Evolutionary conservation across 495 filamentous ascomycete species (phyloP).

Genomic region (Astrothelium subdiscretum): DNA sequence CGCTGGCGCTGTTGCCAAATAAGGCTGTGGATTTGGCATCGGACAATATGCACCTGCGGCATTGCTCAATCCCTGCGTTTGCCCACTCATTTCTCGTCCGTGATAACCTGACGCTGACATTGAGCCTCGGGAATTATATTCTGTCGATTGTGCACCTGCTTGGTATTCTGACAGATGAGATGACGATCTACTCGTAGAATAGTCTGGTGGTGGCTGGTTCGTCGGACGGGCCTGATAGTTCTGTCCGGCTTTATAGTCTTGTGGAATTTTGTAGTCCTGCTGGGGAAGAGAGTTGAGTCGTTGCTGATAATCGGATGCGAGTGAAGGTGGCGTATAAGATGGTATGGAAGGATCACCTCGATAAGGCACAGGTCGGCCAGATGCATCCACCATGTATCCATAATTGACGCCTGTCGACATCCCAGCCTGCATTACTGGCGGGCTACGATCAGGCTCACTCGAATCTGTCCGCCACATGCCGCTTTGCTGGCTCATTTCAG

Average conservation of each 20-base stretch:
- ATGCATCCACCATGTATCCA: not conserved
- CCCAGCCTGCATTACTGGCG: not conserved
- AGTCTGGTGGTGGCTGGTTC: not conserved
- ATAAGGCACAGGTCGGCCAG: not conserved
- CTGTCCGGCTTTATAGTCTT: not conserved
- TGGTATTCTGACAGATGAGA: not conserved
- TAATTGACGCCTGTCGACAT: not conserved
- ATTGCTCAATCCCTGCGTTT: not conserved
- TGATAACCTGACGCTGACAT: not conserved
- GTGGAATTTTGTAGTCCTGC: not conserved
- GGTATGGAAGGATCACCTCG: not conserved
- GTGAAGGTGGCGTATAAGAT: not conserved
- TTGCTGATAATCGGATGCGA: not conserved
- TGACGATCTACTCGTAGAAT: not conserved
- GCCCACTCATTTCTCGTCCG: not conserved
- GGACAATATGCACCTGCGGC: not conserved
- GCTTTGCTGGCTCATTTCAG: not conserved
- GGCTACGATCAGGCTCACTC: not conserved
- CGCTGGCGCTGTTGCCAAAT: not conserved
- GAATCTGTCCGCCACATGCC: not conserved
- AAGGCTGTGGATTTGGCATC: not conserved
- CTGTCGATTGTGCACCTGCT: not conserved
- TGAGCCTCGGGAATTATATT: not conserved
- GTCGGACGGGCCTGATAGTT: not conserved
- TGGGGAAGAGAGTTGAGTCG: not conserved